Base-by-base conservation (phyloP, 306 rosid species). In the Calophaca sinica region DNA sequence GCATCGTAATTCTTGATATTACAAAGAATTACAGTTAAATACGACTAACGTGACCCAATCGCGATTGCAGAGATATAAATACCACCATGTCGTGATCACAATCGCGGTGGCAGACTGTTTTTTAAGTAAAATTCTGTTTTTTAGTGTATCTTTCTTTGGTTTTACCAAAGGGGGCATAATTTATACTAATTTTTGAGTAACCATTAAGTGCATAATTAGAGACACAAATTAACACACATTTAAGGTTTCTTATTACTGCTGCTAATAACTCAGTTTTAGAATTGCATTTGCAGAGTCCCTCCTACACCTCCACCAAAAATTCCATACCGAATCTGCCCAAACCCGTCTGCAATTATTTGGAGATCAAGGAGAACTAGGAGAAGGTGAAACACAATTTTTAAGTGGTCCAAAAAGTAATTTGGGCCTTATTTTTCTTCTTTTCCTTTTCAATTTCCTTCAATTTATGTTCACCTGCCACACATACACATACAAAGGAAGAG, bases 281-380 rank as follows among this genome's bases (percentile, higher is more conserved):
- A 66, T 41, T 69, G 75, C 5, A 66, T 66, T 33, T 85, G 88
- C 96, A 94, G 98, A 59, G 84, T 86, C 14, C 86, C 90, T 10
- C 79, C 52, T 57, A 68, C 60, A 49, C 82, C 89, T 58, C 78
- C 83, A 39, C 90, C 79, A 61, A 94, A 88, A 80, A 84, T 91
- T 59, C 97, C 94, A 10, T 94, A 94, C 75, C 63, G 86, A 74
- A 87, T 94, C 38, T 94, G 97, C 70, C 98, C 98, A 38, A 63
- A 76, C 76, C 97, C 97, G 3, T 86, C 88, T 44, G 97, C 97
- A 14, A 94, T 94, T 81, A 86, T 91, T 33, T 91, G 98, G 98
- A 88, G 89, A 82, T 80, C 91, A 69, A 88, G 92, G 77, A 94
- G 77, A 76, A 69, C 86, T 3, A 73, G 71, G 66, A 74, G 89